phyloP scores from a whole-genome alignment of 495 filamentous ascomycete species.

The Cryomyces minteri region DNA sequence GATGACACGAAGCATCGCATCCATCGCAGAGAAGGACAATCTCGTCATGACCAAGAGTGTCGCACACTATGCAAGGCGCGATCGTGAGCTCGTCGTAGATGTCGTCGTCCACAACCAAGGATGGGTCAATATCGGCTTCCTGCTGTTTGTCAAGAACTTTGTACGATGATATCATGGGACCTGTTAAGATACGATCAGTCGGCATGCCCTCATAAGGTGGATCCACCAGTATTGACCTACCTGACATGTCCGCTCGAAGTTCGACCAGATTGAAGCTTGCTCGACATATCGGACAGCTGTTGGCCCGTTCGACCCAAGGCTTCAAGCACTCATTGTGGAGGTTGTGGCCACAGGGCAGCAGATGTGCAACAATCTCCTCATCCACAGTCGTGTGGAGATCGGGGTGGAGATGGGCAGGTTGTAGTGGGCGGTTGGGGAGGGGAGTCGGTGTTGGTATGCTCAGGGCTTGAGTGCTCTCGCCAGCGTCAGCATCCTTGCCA shows the following conservation, averaged over 20 bases:
- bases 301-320: constrained; percentile 88
- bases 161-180: constrained; percentile 59
- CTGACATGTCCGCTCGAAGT: constrained; percentile 56
- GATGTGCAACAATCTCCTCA: constrained; percentile 37
- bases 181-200: constrained; percentile 24
- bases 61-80: constrained; percentile 67
- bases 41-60: constrained; percentile 54
- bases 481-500: too few relatives aligned
- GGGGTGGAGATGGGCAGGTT: constrained; percentile 16
- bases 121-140: constrained; percentile 70
- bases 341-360: constrained; percentile 66
- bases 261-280: constrained; percentile 78
- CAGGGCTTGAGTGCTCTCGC: too few relatives aligned
- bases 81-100: constrained; percentile 41
- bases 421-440: constrained; percentile 22
- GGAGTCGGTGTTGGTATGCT: not conserved
- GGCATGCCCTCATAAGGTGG: not conserved
- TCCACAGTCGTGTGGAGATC: too few relatives aligned
- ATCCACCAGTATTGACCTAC: constrained; percentile 29
- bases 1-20: constrained; percentile 72
- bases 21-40: constrained; percentile 70
- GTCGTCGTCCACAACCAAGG: constrained; percentile 52
- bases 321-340: constrained; percentile 81
- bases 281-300: constrained; percentile 94
- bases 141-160: constrained; percentile 77